Conservation (phyloP, 345 rosid species). For the Sisymbrium altissimum region DNA sequence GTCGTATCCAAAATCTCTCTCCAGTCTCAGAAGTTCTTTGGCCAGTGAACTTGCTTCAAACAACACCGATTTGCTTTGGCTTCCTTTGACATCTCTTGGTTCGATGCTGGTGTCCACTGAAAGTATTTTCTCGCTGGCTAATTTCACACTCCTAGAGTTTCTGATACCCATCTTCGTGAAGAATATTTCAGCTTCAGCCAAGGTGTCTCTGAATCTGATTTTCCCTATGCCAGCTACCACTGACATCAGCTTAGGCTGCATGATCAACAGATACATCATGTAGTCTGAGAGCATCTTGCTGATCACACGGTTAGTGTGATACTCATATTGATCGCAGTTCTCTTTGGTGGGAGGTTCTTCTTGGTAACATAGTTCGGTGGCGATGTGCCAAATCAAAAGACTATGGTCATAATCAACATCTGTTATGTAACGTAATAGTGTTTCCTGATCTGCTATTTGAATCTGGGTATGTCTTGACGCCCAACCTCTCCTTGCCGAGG, state of each 20-base stretch:
- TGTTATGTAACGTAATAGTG: neutral
- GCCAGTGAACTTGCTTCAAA: slow-evolving; percentile 34
- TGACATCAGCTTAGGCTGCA: slow-evolving; percentile 28
- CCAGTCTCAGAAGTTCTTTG: slow-evolving; percentile 20
- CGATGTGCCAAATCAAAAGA: slow-evolving; percentile 48
- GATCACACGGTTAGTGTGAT: neutral
- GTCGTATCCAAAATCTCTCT: neutral
- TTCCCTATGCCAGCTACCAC: slow-evolving; percentile 30
- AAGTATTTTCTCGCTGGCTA: slow-evolving; percentile 10
- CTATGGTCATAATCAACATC: slow-evolving; percentile 44
- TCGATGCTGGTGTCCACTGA: slow-evolving; percentile 8
- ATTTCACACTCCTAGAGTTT: neutral
- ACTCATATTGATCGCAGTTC: neutral
- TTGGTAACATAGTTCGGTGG: slow-evolving; percentile 43
- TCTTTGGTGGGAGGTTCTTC: neutral
- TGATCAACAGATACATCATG: slow-evolving; percentile 34
- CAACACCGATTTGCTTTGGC: slow-evolving; percentile 33
- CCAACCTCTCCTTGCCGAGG: slow-evolving; percentile 6
- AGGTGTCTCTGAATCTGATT: slow-evolving; percentile 34
- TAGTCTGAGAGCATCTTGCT: slow-evolving; percentile 33
- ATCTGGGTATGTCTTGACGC: slow-evolving; percentile 1
- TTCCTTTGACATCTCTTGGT: slow-evolving; percentile 31
- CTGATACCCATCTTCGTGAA: neutral
- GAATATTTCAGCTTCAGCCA: slow-evolving; percentile 17
- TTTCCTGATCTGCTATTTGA: neutral